Evolutionary conservation across 1,284 basidiomycete species (phyloP), one percentile per base, ranked within the genome.

Genomic region (Ustilago hordei): DNA sequence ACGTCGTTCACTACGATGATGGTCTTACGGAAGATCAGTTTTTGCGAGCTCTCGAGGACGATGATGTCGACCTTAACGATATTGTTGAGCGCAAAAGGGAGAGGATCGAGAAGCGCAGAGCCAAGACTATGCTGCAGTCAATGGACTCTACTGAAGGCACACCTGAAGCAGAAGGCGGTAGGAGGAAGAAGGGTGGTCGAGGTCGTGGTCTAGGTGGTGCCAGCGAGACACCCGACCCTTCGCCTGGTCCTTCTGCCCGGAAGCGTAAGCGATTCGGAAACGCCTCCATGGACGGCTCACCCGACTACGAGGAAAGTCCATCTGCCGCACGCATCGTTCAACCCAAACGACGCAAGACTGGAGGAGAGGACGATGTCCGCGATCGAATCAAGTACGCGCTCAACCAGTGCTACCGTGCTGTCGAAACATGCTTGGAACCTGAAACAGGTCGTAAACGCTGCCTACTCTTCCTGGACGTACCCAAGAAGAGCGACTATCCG

Each of bases 1-100:
- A 91, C 66, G 90, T 92, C 36, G 94, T 99, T 64, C 93, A 92
- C 84, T 99, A 99, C 86, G 95, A 93, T 75, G 96, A 98, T 85
- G 95, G 95, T 19, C 89, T 98, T 59, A 93, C 92, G 61, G 95
- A 98, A 82, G 95, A 98, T 84, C 93, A 96, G 81, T 98, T 85
- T 75, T 58, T 86, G 53, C 78, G 83, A n/a, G 94, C 94, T 39
- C 87, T 97, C 61, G 93, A 94, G 83, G 93, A 94, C 43, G 93
- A 93, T 45, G 93, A 94, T 61, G 88, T 88, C 47, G 94, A 96
- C 84, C 87, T 95, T 52, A 71, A 75, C 55, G 84, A 86, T 19
- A 83, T 86, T 36, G 85, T 85, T 12, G 86, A 85, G 69, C 79
- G 80, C 64, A 86, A 86, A 71, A 65, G 86, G 4, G 85, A 85